A percentile compares a stretch with the other conserved stretches of the same genome.
These are phyloP conservation scores for Colletotrichum agaves DNA, from an alignment of 2,329 filamentous ascomycete species.

Conservation along the genomic window DNA sequence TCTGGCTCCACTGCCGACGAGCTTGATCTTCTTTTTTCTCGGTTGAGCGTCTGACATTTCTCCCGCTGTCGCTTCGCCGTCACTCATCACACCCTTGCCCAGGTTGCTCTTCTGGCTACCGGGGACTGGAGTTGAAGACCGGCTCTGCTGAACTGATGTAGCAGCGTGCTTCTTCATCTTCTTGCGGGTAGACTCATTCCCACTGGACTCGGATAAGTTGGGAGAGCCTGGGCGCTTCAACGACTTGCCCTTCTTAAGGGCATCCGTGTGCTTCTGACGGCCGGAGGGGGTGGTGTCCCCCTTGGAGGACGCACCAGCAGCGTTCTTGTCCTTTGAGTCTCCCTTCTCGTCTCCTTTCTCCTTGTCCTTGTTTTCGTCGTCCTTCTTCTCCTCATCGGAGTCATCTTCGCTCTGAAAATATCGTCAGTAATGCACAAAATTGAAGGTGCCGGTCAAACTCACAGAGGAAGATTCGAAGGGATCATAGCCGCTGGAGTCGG, in stretches of 20 bases:
- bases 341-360: conserved; percentile 69
- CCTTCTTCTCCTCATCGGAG: conserved; percentile 49
- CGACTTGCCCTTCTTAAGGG: conserved; percentile 66
- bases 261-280: conserved; percentile 58
- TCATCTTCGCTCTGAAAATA: conserved; percentile 60
- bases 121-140: conserved; percentile 62
- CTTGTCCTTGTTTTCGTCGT: conserved; percentile 69
- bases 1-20: conserved; percentile 56
- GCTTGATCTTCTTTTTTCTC: conserved; percentile 64
- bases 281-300: conserved; percentile 69
- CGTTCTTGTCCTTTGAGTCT: conserved; percentile 63
- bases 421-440: conserved; percentile 37
- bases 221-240: conserved; percentile 90
- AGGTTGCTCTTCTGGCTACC: conserved; percentile 55
- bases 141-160: conserved; percentile 61
- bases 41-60: conserved; percentile 70
- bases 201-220: conserved; percentile 88
- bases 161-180: conserved; percentile 75
- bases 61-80: conserved; percentile 77
- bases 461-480: conserved; percentile 50
- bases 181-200: conserved; percentile 87
- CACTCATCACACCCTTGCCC: conserved; percentile 72
- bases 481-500: conserved; percentile 65
- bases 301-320: conserved; percentile 72
- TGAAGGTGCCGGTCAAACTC: conserved; percentile 31